These are phyloP conservation scores for Candida sithepensis DNA, from an alignment of 805 yeast genomes.

Conservation along the genomic window DNA sequence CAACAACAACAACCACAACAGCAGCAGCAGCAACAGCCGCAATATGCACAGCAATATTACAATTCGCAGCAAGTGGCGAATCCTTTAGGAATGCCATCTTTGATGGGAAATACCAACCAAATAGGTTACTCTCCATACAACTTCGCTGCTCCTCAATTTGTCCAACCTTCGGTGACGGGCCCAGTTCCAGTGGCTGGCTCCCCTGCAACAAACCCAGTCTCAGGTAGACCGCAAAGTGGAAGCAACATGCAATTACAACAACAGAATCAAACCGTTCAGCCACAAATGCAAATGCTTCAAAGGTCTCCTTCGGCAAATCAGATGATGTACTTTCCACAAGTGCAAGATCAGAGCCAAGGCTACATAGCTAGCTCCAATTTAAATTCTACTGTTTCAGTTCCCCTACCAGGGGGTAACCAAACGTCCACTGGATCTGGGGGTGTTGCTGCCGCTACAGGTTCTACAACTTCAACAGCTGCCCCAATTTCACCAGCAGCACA, in stretches of 20 bases:
- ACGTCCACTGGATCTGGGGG: not conserved
- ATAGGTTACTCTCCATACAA: not conserved
- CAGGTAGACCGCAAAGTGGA: not conserved
- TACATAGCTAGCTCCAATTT: not conserved
- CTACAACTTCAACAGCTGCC: not conserved
- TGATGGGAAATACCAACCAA: not conserved
- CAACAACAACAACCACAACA: slow-evolving; percentile 11
- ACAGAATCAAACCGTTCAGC: not conserved
- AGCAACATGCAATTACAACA: not conserved
- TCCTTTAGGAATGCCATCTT: not conserved
- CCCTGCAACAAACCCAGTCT: not conserved
- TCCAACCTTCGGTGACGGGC: not conserved
- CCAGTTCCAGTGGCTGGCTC: not conserved
- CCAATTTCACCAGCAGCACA: not conserved
- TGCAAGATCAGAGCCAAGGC: not conserved
- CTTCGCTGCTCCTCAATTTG: not conserved
- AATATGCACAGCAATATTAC: slow-evolving; percentile 3
- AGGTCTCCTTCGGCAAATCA: not conserved
- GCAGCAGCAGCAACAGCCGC: slow-evolving; percentile 2
- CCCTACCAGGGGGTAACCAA: not conserved
- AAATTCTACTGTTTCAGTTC: not conserved
- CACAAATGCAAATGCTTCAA: not conserved
- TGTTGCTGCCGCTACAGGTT: not conserved
- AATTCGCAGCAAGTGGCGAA: not conserved
- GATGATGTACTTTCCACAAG: not conserved